phyloP scores from a whole-genome alignment of 192 early-diverging fungal genomes.

The Podila horticola region DNA sequence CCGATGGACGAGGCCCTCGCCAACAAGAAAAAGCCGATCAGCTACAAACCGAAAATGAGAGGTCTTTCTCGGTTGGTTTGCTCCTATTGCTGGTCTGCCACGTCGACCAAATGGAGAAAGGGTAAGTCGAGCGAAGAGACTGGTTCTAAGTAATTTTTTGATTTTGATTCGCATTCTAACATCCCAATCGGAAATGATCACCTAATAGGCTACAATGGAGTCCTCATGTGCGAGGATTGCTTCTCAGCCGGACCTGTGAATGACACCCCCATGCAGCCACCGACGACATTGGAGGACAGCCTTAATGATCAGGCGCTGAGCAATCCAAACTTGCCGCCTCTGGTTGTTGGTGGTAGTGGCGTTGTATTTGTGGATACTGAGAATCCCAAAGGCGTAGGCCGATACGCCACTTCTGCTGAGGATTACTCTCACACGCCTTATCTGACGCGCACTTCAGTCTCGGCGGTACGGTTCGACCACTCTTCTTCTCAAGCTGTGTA shows the following conservation, averaged over 20 bases:
- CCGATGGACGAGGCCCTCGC: slow-evolving; percentile 10
- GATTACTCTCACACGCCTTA: slow-evolving; percentile 77
- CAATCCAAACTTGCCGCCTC: not conserved
- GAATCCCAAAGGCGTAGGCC: slow-evolving; percentile 32
- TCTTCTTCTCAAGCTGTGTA: slow-evolving; percentile 56
- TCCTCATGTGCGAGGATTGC: slow-evolving; percentile 77
- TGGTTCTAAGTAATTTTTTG: not conserved
- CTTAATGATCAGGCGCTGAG: not conserved
- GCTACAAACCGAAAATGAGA: slow-evolving; percentile 45
- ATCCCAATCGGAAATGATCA: not conserved
- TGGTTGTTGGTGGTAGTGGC: not conserved
- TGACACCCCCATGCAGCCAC: slow-evolving; percentile 39
- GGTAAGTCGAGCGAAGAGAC: slow-evolving; percentile 35
- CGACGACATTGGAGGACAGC: not conserved
- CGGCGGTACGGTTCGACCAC: slow-evolving; percentile 60
- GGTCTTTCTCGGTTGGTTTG: slow-evolving; percentile 50
- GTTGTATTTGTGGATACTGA: not conserved
- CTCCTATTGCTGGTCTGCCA: slow-evolving; percentile 71
- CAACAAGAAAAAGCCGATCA: slow-evolving; percentile 27
- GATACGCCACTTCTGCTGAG: slow-evolving; percentile 67
- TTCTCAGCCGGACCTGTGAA: slow-evolving; percentile 65
- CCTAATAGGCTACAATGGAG: slow-evolving; percentile 69
- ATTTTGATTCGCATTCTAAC: not conserved
- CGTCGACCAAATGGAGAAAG: slow-evolving; percentile 70
- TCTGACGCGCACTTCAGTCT: slow-evolving; percentile 66